A percentile compares a stretch with the other conserved stretches of the same genome.
Evolutionary conservation across 768 basidiomycete species (phyloP).

Genomic region (Boletus eberwhitei): DNA sequence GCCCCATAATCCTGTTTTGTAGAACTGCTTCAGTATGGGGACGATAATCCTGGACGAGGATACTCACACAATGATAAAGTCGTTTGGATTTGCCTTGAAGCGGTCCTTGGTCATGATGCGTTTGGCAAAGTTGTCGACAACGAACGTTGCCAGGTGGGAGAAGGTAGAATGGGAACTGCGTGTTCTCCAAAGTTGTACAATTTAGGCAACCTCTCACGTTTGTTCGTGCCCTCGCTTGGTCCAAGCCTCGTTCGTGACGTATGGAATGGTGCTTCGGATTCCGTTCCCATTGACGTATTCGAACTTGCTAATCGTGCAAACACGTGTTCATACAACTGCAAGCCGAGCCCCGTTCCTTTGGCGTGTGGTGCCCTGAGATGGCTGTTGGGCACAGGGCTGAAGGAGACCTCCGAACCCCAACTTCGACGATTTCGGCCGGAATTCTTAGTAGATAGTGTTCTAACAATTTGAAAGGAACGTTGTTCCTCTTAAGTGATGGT

Average conservation of each 20-base stretch:
- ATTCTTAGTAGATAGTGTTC: not conserved
- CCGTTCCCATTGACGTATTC: not conserved
- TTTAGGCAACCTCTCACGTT: not conserved
- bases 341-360: not conserved
- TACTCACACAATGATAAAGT: slow-evolving; percentile 16
- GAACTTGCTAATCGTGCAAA: not conserved
- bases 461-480: not conserved
- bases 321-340: not conserved
- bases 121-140: not conserved
- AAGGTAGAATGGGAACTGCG: not conserved
- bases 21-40: not conserved
- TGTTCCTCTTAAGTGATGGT: not conserved
- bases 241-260: not conserved
- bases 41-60: not conserved
- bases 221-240: not conserved
- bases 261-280: not conserved
- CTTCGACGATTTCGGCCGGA: no score
- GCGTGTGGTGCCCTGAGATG: not conserved
- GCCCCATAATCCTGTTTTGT: slow-evolving; percentile 20
- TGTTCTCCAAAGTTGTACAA: not conserved
- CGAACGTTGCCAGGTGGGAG: not conserved
- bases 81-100: slow-evolving; percentile 9
- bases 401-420: no score
- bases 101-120: not conserved
- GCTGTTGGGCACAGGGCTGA: not conserved